Percentiles rank a stretch among this genome's conserved stretches.
phyloP scores from a whole-genome alignment of 805 yeast genomes.

The Saccharomycopsis olivae region DNA sequence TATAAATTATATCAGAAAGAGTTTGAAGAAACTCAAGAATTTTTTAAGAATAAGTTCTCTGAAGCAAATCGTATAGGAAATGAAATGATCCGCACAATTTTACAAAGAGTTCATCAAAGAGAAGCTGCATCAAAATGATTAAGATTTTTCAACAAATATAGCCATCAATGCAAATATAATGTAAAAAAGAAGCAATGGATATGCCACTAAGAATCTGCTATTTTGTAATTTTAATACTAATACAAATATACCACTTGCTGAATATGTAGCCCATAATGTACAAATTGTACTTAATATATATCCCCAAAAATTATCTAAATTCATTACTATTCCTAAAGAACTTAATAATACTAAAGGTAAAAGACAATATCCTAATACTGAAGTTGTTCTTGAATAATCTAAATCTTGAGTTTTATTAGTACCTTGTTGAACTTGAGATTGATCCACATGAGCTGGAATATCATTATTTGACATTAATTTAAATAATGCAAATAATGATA shows the following conservation, averaged over 20 bases:
- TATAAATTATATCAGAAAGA: constrained; percentile 58
- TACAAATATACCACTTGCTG: constrained; percentile 89
- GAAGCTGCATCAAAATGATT: no score
- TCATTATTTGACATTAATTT: constrained; percentile 71
- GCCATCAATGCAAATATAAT: constrained; percentile 94
- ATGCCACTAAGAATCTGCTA: constrained; percentile 85
- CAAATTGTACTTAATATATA: constrained; percentile 56
- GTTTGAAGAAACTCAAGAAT: constrained; percentile 74
- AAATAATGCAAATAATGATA: constrained; percentile 74
- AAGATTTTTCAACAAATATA: constrained; percentile 46
- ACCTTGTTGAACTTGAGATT: constrained; percentile 3
- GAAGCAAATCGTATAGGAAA: constrained; percentile 87
- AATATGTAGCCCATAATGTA: constrained; percentile 83
- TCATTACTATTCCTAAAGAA: constrained; percentile 53
- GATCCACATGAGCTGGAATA: constrained; percentile 1
- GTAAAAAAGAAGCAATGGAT: constrained; percentile 86
- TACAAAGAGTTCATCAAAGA: constrained; percentile 21
- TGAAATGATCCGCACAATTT: constrained; percentile 81
- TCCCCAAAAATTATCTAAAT: constrained; percentile 67
- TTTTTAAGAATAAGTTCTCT: constrained; percentile 75
- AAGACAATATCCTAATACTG: constrained; percentile 88
- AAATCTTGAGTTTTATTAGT: constrained; percentile 21
- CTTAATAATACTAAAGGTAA: constrained; percentile 78
- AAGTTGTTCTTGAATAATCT: constrained; percentile 60
- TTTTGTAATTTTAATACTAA: constrained; percentile 72